Base-by-base conservation (phyloP, 176 grass and related monocot species). In the Oryza glaberrima region DNA sequence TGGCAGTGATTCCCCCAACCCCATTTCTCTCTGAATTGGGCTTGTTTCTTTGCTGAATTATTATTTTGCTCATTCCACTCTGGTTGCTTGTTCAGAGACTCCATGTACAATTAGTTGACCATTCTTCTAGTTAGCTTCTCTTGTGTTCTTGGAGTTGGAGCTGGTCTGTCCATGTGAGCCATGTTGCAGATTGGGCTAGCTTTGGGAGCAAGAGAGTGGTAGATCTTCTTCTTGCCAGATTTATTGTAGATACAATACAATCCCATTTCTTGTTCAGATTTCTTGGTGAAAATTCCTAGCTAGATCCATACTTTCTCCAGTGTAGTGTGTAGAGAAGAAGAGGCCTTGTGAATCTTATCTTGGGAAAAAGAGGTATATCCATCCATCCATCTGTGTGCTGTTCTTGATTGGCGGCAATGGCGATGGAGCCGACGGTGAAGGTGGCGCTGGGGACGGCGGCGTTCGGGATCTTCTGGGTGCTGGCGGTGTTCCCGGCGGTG, bases 401-500 rank as follows among this genome's bases (percentile, higher is more conserved):
- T 32, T 32, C 30, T 3, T 32, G 30, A 51, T 58, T n/a, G 13
- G 10, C 0, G 60, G 26, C 23, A 38, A 91, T 95, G 93, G 93
- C 85, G 8, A 90, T 98, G 96, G 93, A 91, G 69, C 88, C 91
- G 23, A 79, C 65, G 30, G 36, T 86, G 38, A 95, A 94, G 82
- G 81, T 94, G 11, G 91, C 72, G 0, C 88, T 98, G 8, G 96
- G 93, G 1, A 86, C 78, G 0, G 79, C 88, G 1, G 88, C 96
- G 77, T 98, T 98, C 73, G 91, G 65, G 44, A 65, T 96, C 56
- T 98, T 98, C 81, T 98, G 96, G 96, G 89, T 98, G n/a, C 69
- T 98, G 1, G 96, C 96, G 0, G 96, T 98, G 72, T 98, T 98
- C 78, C 96, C 96, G 5, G 96, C 96, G 9, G 96, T 95, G 6